Percentiles rank a stretch among this genome's conserved stretches.
These are phyloP conservation scores for Yarrowia sp. DNA, from an alignment of 805 yeast species.

Conservation along the genomic window DNA sequence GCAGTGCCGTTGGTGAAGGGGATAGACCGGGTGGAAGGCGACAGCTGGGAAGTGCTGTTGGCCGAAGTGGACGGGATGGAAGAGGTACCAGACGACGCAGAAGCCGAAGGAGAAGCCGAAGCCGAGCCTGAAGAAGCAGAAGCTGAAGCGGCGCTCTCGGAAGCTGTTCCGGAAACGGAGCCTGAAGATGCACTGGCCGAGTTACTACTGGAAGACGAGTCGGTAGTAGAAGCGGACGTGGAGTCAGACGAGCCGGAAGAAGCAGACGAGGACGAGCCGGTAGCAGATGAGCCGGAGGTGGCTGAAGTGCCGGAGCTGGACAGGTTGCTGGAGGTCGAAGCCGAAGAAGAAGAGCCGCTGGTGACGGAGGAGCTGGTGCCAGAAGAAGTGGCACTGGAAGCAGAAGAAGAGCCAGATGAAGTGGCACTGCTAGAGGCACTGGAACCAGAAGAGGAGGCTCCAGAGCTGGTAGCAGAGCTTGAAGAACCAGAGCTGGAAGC, in stretches of 20 bases:
- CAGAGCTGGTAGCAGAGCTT: neutral
- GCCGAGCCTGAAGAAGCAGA: neutral
- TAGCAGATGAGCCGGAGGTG: conserved; percentile 2
- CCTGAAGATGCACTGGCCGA: neutral
- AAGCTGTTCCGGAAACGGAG: neutral
- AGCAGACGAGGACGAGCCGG: neutral
- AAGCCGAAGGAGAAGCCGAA: neutral
- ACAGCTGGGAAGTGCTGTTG: neutral
- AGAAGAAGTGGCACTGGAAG: neutral
- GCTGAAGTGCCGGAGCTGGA: neutral
- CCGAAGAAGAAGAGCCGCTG: neutral
- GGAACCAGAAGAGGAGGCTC: neutral
- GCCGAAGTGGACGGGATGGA: neutral
- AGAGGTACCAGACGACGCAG: neutral
- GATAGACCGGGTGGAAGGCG: conserved; percentile 5
- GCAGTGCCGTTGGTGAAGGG: conserved; percentile 4
- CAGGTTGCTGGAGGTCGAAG: neutral
- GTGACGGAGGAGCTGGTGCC: neutral
- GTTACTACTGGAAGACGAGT: neutral
- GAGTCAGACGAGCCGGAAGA: neutral
- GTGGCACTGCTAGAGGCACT: neutral
- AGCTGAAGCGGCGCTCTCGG: neutral
- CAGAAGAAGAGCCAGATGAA: neutral
- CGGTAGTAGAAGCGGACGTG: neutral
- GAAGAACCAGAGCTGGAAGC: neutral